Evolutionary conservation across 495 filamentous ascomycete genomes (phyloP).

Genomic region (Penicillium cinerascens): DNA sequence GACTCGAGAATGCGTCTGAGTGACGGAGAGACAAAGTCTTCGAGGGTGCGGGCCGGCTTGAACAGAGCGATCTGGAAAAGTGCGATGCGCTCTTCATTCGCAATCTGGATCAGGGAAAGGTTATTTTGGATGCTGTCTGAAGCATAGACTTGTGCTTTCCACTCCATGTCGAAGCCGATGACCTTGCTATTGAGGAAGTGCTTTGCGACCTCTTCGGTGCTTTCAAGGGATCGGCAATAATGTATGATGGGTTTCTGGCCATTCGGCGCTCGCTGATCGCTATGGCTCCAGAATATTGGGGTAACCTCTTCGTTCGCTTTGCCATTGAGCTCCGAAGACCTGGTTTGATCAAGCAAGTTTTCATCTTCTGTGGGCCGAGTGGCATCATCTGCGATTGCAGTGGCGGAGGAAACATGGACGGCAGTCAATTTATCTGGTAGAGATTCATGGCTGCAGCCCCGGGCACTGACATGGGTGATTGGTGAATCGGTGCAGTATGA

Average conservation of each 20-base stretch:
- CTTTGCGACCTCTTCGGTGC: constrained; percentile 61
- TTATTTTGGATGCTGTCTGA: constrained; percentile 55
- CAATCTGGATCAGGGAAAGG: constrained; percentile 75
- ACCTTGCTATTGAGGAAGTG: constrained; percentile 67
- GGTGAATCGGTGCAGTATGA: neutral
- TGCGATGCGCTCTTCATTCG: constrained; percentile 71
- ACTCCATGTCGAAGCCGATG: constrained; percentile 85
- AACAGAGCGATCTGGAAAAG: constrained; percentile 76
- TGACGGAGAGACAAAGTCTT: constrained; percentile 63
- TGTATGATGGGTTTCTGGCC: constrained; percentile 59
- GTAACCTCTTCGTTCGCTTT: neutral
- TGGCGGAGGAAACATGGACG: neutral
- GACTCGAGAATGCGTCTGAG: constrained; percentile 70
- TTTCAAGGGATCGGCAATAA: constrained; percentile 66
- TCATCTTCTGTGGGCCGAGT: neutral
- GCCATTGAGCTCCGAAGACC: neutral
- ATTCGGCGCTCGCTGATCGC: constrained; percentile 52
- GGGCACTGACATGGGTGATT: neutral
- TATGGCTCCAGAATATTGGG: constrained; percentile 62
- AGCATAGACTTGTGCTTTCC: constrained; percentile 53
- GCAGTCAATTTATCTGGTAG: neutral
- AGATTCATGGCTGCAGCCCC: neutral
- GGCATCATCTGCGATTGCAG: neutral
- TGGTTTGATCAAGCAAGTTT: neutral
- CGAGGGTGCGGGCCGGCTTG: constrained; percentile 34